Base-by-base conservation (phyloP, 1,284 basidiomycete genomes). In the Pseudozyma sp. region DNA sequence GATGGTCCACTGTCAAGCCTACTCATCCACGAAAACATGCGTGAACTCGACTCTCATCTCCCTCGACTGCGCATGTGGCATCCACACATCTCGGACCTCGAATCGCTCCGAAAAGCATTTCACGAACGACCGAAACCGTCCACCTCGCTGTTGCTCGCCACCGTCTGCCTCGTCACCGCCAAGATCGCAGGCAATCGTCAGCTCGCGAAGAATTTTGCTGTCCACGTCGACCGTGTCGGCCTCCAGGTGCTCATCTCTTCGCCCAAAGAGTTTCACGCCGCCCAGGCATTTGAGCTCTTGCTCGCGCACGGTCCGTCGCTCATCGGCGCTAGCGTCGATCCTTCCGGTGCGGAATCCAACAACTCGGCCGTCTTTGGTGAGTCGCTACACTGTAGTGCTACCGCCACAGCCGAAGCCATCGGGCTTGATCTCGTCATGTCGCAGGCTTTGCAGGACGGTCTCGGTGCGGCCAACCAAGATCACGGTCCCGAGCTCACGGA, bases 201-300 rank as follows among this genome's bases (percentile, higher is more conserved):
- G 13, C 50, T 70, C 3, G 62, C 58, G 7, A 48, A 37, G 40
- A 46, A 61, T 33, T 54, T 70, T 43, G 58, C 57, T 33, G 34
- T 54, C 29, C 50, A 59, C n/a, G 54, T 70, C 8, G 68, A 70
- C 43, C 61, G 57, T 6, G 53, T 70, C 30, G 68, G 68, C 42
- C 49, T 59, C 17, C 68, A 65, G 44, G 57, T 65, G 9, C 68
- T 70, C 56, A 42, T 70, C 42, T 60, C 68, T 24, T 52, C 55
- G 3, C 62, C 62, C 37, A 65, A 58, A 34, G 50, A 65, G 44
- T 43, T 65, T 11, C 62, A 58, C n/a, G 62, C 62, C 14, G 62
- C 51, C 16, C 62, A 65, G 24, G 62, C 62, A 3, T 57, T 65
- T 13, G 62, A 65, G 40, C 62, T 65, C 7, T 46, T 65, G 10